These are phyloP conservation scores for Globisporangium uncinulatum DNA, from an alignment of 352 stramenopile species.

Conservation along the genomic window DNA sequence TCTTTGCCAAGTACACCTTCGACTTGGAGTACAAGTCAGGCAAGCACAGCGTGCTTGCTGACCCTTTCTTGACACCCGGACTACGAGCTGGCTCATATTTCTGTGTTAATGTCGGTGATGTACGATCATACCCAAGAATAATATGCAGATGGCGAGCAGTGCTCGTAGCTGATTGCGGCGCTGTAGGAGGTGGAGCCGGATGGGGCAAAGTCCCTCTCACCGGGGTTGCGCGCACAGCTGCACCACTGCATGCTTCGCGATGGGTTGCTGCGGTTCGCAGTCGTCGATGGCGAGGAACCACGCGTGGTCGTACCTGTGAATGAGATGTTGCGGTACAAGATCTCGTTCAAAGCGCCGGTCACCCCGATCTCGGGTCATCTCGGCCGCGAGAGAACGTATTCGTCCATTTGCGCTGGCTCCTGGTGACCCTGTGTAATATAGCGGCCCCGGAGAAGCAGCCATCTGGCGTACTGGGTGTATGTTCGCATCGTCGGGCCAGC, in stretches of 20 bases:
- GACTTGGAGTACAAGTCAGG: conserved; percentile 21
- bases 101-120: background rate
- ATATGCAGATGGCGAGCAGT: background rate
- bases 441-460: too few relatives aligned
- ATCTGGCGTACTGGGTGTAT: too few relatives aligned
- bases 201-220: too few relatives aligned
- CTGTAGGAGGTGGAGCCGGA: too few relatives aligned
- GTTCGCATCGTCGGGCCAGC: too few relatives aligned
- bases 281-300: too few relatives aligned
- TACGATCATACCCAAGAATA: background rate
- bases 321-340: background rate
- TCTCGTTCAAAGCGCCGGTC: background rate
- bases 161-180: background rate
- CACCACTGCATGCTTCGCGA: background rate
- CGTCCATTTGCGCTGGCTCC: background rate
- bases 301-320: background rate
- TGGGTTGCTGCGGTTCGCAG: background rate
- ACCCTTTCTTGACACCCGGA: conserved; percentile 15
- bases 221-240: background rate
- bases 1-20: conserved; percentile 27
- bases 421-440: too few relatives aligned
- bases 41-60: conserved; percentile 13
- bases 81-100: background rate
- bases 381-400: background rate
- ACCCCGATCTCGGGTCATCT: background rate